These are phyloP conservation scores for Tricholoma matsutake DNA, from an alignment of 768 basidiomycete species.

Conservation along the genomic window DNA sequence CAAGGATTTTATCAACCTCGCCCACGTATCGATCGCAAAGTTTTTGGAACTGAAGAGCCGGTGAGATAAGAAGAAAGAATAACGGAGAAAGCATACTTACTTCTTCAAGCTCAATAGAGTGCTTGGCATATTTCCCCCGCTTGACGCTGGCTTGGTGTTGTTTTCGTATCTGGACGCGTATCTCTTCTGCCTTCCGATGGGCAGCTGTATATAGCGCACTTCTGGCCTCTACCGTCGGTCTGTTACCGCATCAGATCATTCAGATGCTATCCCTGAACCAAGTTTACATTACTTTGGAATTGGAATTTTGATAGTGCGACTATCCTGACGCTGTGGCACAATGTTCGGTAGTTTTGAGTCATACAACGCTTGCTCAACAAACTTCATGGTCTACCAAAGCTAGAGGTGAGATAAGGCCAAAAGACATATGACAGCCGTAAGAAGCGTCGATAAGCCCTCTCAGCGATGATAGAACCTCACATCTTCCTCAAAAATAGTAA, in stretches of 20 bases:
- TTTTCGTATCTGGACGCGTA: slow-evolving; percentile 71
- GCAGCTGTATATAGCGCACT: slow-evolving; percentile 52
- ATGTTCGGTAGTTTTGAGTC: slow-evolving; percentile 71
- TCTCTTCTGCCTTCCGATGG: slow-evolving; percentile 68
- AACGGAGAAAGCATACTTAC: slow-evolving; percentile 34
- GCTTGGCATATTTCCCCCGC: slow-evolving; percentile 66
- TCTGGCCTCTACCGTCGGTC: slow-evolving; percentile 76
- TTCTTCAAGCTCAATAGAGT: slow-evolving; percentile 67
- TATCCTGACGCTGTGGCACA: slow-evolving; percentile 68
- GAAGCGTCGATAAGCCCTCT: background rate
- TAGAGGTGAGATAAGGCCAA: slow-evolving; percentile 16
- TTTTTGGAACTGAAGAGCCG: slow-evolving; percentile 62
- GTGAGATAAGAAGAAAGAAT: background rate
- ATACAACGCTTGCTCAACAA: slow-evolving; percentile 72
- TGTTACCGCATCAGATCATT: slow-evolving; percentile 23
- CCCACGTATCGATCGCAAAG: slow-evolving; percentile 57
- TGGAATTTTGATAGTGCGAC: slow-evolving; percentile 71
- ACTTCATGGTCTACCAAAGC: slow-evolving; percentile 65
- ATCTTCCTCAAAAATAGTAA: slow-evolving; percentile 77
- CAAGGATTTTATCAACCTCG: slow-evolving; percentile 67
- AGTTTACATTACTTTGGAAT: slow-evolving; percentile 62
- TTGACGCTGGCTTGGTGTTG: slow-evolving; percentile 66
- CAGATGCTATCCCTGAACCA: background rate
- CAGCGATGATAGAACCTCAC: slow-evolving; percentile 43
- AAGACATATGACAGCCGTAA: background rate